phyloP scores from a whole-genome alignment of 768 basidiomycete species.

The Pleurotus sapidus region DNA sequence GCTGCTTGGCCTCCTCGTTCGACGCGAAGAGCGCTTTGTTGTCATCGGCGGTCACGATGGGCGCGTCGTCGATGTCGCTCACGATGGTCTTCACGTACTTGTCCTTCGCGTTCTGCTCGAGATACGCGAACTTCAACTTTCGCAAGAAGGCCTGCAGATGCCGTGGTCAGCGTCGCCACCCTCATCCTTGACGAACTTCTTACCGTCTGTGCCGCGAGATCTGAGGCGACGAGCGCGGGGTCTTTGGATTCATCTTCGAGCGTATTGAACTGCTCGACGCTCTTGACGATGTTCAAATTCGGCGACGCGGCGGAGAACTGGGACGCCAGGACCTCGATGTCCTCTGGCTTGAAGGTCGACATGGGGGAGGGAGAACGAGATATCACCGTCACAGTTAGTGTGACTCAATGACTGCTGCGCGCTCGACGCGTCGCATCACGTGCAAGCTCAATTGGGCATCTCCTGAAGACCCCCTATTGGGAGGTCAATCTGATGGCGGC shows the following conservation, averaged over 20 bases:
- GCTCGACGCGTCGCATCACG: no score
- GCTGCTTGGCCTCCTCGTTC: conserved; percentile 72
- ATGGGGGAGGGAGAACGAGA: not conserved
- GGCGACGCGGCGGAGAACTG: not conserved
- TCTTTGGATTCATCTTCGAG: conserved; percentile 1
- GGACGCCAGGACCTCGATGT: not conserved
- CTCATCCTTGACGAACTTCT: not conserved
- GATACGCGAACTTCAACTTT: conserved; percentile 85
- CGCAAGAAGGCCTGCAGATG: conserved; percentile 58
- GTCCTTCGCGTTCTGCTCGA: conserved; percentile 89
- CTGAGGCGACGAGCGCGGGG: not conserved
- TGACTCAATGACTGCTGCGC: no score
- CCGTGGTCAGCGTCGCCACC: no score
- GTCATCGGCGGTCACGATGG: conserved; percentile 74
- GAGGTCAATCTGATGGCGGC: no score
- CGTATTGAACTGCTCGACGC: conserved; percentile 3
- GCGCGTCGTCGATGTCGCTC: conserved; percentile 80
- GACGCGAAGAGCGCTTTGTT: conserved; percentile 59
- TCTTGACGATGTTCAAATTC: not conserved
- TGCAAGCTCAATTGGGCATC: no score
- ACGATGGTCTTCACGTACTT: conserved; percentile 86
- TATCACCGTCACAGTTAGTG: no score
- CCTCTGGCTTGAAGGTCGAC: not conserved
- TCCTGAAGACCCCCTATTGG: no score
- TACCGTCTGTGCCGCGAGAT: conserved; percentile 4